Percentiles rank a stretch among this genome's conserved stretches.
phyloP scores from a whole-genome alignment of 306 rosid species.

The Crataegus laevigata region DNA sequence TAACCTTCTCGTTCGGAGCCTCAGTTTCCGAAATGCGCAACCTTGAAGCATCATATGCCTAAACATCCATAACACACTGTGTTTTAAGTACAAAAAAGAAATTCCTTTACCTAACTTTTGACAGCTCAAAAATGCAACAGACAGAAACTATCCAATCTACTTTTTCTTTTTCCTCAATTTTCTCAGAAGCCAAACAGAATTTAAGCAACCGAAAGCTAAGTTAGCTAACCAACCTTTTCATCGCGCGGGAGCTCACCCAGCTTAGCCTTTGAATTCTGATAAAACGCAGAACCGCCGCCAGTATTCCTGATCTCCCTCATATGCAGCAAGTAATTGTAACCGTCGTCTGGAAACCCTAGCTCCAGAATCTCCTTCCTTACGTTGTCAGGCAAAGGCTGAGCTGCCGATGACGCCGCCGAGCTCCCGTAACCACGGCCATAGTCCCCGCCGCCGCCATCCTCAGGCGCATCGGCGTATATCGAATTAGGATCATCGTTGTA shows the following conservation, averaged over 20 bases:
- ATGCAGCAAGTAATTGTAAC: constrained; percentile 76
- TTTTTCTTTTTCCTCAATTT: background rate
- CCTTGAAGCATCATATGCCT: constrained; percentile 92
- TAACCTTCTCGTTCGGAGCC: constrained; percentile 32
- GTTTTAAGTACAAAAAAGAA: background rate
- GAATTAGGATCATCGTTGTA: constrained; percentile 23
- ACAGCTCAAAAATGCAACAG: background rate
- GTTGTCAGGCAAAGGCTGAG: constrained; percentile 38
- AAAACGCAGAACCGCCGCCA: constrained; percentile 74
- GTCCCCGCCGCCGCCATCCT: constrained; percentile 27
- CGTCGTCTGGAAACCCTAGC: constrained; percentile 86
- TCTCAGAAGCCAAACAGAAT: background rate
- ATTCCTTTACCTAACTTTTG: too few relatives aligned
- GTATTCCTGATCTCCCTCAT: constrained; percentile 67
- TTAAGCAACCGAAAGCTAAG: background rate
- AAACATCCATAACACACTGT: constrained; percentile 9
- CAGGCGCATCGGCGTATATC: constrained; percentile 54
- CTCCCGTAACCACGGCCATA: constrained; percentile 5
- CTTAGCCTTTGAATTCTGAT: constrained; percentile 62
- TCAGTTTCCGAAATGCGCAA: constrained; percentile 39
- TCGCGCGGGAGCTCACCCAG: constrained; percentile 56
- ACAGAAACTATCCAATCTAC: background rate
- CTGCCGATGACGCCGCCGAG: background rate
- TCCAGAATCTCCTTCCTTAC: constrained; percentile 68
- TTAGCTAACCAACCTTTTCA: constrained; percentile 47